Evolutionary conservation across 164 flowering plant species (phyloP).

Genomic region (Cinnamomum micranthum): DNA sequence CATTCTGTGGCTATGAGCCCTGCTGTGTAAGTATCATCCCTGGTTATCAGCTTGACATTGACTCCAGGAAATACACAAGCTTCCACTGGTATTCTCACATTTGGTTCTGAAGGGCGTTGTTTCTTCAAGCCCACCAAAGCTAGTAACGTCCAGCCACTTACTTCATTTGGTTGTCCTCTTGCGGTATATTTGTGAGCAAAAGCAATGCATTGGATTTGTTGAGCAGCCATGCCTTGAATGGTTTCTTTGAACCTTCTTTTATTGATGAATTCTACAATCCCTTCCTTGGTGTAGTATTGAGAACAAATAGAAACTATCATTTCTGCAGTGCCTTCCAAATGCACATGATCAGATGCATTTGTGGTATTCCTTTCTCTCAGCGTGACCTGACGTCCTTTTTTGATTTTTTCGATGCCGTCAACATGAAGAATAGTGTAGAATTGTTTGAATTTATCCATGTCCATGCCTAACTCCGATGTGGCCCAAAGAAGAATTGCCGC

Average conservation of each 20-base stretch:
- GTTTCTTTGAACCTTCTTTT: slow-evolving; percentile 14
- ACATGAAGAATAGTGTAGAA: slow-evolving; percentile 23
- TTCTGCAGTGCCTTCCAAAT: slow-evolving; percentile 88
- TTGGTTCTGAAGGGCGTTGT: slow-evolving; percentile 30
- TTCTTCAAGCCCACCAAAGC: slow-evolving; percentile 52
- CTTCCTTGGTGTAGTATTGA: slow-evolving; percentile 18
- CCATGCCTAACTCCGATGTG: slow-evolving; percentile 26
- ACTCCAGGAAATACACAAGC: slow-evolving; percentile 50
- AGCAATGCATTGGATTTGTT: slow-evolving; percentile 30
- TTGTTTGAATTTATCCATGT: slow-evolving; percentile 19
- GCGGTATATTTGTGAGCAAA: slow-evolving; percentile 17
- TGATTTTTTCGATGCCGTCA: slow-evolving; percentile 35
- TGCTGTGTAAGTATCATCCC: slow-evolving; percentile 58
- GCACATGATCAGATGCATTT: slow-evolving; percentile 37
- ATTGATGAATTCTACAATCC: slow-evolving; percentile 6
- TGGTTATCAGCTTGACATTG: slow-evolving; percentile 53
- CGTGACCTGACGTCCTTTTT: slow-evolving; percentile 35
- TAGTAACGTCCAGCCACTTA: slow-evolving; percentile 30
- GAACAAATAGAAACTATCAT: slow-evolving; percentile 62
- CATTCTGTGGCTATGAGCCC: slow-evolving; percentile 57
- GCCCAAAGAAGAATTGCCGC: slow-evolving; percentile 53
- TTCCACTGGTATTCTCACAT: slow-evolving; percentile 44
- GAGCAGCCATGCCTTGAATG: slow-evolving; percentile 29
- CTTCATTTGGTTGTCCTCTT: slow-evolving; percentile 16
- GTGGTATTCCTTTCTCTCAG: too few relatives aligned